A percentile compares a stretch with the other conserved stretches of the same genome.
Evolutionary conservation across 306 rosid genomes (phyloP).

Genomic region (Cucumis cinereus): DNA sequence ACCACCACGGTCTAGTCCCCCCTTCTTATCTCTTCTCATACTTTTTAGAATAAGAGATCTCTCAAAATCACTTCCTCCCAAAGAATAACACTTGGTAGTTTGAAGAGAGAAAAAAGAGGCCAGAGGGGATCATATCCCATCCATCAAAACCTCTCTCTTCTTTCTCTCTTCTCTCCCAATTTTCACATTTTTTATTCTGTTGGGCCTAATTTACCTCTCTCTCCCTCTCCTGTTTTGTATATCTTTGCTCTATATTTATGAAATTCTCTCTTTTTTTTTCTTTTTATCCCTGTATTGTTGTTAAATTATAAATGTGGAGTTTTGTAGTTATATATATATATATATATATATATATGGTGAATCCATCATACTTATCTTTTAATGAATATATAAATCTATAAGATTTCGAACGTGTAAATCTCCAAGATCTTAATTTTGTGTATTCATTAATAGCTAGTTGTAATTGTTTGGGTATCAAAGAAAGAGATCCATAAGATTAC

Average conservation of each 20-base stretch:
- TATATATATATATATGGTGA: no score
- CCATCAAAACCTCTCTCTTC: background rate
- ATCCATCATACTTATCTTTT: no score
- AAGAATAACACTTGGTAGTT: background rate
- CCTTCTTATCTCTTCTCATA: no score
- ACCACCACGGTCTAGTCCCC: background rate
- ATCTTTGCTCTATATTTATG: background rate
- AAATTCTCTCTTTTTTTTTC: background rate
- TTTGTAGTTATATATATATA: no score
- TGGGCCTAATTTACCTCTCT: background rate
- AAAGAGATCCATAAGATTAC: no score
- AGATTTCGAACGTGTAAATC: no score
- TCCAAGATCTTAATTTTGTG: no score
- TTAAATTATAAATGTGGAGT: background rate
- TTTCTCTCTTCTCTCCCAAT: background rate
- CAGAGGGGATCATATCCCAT: no score
- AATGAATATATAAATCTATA: no score
- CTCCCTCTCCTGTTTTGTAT: background rate
- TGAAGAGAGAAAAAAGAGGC: background rate
- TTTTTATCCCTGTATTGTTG: no score
- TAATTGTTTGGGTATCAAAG: no score
- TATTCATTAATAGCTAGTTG: no score
- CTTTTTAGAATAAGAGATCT: background rate
- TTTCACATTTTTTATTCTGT: background rate
- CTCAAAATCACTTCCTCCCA: background rate